phyloP scores from a whole-genome alignment of 768 basidiomycete genomes.

The Cyclocybe aegerita region DNA sequence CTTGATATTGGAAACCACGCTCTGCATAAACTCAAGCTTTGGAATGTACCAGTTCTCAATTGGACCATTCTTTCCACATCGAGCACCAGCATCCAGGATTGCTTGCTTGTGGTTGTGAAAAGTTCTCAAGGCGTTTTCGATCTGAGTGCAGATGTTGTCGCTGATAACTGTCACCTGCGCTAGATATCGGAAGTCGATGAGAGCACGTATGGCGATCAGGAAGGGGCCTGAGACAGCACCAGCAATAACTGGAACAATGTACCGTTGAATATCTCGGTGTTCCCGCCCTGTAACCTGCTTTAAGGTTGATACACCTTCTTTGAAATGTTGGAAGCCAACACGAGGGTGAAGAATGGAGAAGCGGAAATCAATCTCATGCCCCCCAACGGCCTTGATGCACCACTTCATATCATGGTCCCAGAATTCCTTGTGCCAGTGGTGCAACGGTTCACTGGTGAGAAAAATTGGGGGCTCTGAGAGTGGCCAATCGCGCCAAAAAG shows the following conservation, averaged over 20 bases:
- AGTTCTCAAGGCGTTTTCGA: slow-evolving; percentile 18
- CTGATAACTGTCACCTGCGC: slow-evolving; percentile 29
- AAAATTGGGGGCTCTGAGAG: slow-evolving; percentile 31
- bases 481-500: slow-evolving; percentile 37
- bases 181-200: slow-evolving; percentile 36
- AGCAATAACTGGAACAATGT: slow-evolving; percentile 33
- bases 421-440: slow-evolving; percentile 35
- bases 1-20: slow-evolving; percentile 23
- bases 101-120: slow-evolving; percentile 36
- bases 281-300: slow-evolving; percentile 43
- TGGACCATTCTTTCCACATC: slow-evolving; percentile 19
- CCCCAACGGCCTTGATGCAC: slow-evolving; percentile 30
- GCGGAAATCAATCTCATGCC: slow-evolving; percentile 32
- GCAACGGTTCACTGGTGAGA: slow-evolving; percentile 35
- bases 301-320: slow-evolving; percentile 33
- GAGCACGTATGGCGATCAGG: slow-evolving; percentile 29
- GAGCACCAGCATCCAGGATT: slow-evolving; percentile 28
- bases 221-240: slow-evolving; percentile 28
- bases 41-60: slow-evolving; percentile 39
- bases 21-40: slow-evolving; percentile 40
- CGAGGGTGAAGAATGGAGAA: slow-evolving; percentile 34
- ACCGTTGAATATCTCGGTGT: slow-evolving; percentile 34
- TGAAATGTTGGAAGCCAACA: slow-evolving; percentile 36
- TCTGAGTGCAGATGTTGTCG: slow-evolving; percentile 14
- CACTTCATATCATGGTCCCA: slow-evolving; percentile 40